Base-by-base conservation (phyloP, 371 early-diverging fungal species). In the Choanephora cucurbitarum region DNA sequence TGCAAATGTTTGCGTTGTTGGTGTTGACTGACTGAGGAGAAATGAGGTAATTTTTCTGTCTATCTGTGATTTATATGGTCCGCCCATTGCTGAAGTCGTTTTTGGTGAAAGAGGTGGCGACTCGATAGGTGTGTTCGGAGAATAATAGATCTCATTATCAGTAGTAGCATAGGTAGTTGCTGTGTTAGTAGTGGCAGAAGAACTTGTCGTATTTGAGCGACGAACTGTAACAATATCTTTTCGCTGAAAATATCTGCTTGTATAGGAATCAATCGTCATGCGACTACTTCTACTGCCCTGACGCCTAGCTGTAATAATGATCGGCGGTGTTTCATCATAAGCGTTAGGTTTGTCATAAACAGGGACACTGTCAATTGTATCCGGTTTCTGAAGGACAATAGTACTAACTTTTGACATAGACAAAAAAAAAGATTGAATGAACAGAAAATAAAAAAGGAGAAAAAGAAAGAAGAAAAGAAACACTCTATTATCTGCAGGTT, bases 291-390 rank as follows among this genome's bases (percentile, higher is more conserved):
- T 44, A 43, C 64, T 64, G 14, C 55, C 55, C 40, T 64, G 64
- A 5, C 64, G 59, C 32, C 64, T 64, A 11, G 64, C 64, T 21
- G 64, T 64, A 11, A 57, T 49, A 1, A 64, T 46, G 2, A 46
- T 40, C 2, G 59, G 50, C 8, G 58, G 55, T 10, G 45, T 48
- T 42, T 66, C 62, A 31, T 66, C 66, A 47, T 66, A 66, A 5
- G 66, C 66, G 44, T 66, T 60, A 37, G 66, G 66, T 17, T 66
- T 66, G 40, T 66, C 61, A 37, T 66, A 66, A 9, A 50, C 34
- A 1, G 58, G 58, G 28, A 28, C 28, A 5, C 49, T 58, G 7
- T 60, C 66, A 37, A 58, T 41, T 3, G 61, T 37, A 32, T 66
- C 46, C 39, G 66, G 66, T 46, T 66, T 66, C 46, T 61, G 62